A percentile compares a stretch with the other conserved stretches of the same genome.
Conservation (phyloP, 2,329 filamentous ascomycete species). For the Eurotiales sp. region DNA sequence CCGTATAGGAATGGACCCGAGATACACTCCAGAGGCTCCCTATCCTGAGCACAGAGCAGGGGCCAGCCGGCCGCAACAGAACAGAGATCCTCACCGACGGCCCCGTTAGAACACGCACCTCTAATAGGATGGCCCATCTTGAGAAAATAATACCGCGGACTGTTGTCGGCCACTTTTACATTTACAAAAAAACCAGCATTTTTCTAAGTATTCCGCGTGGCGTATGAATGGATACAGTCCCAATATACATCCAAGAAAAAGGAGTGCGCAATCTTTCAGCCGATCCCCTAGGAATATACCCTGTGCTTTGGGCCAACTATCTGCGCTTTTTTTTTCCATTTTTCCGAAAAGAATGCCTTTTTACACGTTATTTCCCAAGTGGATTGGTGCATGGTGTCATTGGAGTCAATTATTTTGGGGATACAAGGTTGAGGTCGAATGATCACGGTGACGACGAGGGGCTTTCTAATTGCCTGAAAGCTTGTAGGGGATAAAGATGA, state of each 20-base stretch:
- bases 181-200: not conserved
- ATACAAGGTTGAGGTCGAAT: conserved; percentile 5
- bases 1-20: conserved; percentile 42
- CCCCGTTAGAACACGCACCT: conserved; percentile 27
- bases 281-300: conserved; percentile 2
- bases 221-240: not conserved
- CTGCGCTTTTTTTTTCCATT: conserved; percentile 2
- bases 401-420: conserved; percentile 8
- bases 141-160: not conserved
- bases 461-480: conserved; percentile 2
- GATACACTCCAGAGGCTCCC: conserved; percentile 39
- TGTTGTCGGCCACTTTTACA: not conserved
- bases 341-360: conserved; percentile 10
- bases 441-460: conserved; percentile 6
- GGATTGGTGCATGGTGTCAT: conserved; percentile 12
- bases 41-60: conserved; percentile 30
- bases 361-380: conserved; percentile 6
- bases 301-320: not conserved
- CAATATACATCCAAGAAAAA: not conserved
- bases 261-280: not conserved
- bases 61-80: conserved; percentile 35
- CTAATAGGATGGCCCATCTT: not conserved
- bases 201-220: not conserved
- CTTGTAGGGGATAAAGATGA: conserved; percentile 12
- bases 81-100: conserved; percentile 36